Evolutionary conservation across 2,329 filamentous ascomycete species (phyloP).

Genomic region (Diaporthe sp.): DNA sequence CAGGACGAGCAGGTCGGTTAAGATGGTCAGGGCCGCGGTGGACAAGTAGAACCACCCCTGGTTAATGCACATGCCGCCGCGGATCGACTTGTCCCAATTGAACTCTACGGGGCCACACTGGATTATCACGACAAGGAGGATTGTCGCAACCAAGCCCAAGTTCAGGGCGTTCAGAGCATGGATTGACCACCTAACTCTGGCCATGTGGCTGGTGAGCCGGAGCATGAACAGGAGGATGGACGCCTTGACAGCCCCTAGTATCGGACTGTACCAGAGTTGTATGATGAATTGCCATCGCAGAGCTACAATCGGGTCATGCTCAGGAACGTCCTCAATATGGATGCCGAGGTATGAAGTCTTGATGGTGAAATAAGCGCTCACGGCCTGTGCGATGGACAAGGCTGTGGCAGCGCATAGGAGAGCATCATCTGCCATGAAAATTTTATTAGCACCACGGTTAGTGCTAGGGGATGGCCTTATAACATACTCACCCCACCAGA

Average conservation of each 20-base stretch:
- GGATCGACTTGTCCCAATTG: constrained; percentile 59
- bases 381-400: neutral
- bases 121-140: constrained; percentile 51
- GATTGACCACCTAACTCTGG: constrained; percentile 48
- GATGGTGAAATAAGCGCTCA: constrained; percentile 4
- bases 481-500: constrained; percentile 1
- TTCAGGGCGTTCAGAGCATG: constrained; percentile 50
- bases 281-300: constrained; percentile 51
- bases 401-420: constrained; percentile 24
- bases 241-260: constrained; percentile 53
- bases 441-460: neutral
- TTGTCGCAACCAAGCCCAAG: constrained; percentile 46
- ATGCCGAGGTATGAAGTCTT: constrained; percentile 13
- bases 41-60: constrained; percentile 49
- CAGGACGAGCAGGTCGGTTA: constrained; percentile 59
- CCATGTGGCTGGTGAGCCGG: constrained; percentile 49
- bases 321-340: neutral
- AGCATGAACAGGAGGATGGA: constrained; percentile 53
- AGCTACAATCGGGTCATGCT: neutral
- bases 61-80: constrained; percentile 50
- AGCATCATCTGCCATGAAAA: neutral
- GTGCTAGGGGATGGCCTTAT: neutral
- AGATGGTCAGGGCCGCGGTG: constrained; percentile 58
- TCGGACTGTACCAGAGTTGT: constrained; percentile 54
- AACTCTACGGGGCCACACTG: constrained; percentile 58